These are phyloP conservation scores for Pecoramyces ruminantium DNA, from an alignment of 192 early-diverging fungal genomes.

Conservation along the genomic window DNA sequence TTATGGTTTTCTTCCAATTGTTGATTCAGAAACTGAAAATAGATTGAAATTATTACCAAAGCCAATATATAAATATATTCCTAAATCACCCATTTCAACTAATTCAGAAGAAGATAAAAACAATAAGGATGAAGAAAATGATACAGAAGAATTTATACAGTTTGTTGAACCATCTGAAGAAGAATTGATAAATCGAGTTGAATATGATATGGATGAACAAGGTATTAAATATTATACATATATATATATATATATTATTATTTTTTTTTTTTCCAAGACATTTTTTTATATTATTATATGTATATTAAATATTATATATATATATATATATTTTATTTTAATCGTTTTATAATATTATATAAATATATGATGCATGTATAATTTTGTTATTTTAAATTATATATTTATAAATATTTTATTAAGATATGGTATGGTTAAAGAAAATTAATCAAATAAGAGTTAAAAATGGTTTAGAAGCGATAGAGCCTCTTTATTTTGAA, in stretches of 20 bases:
- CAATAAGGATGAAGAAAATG: not conserved
- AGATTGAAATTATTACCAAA: not conserved
- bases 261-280: not conserved
- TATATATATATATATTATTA: no score
- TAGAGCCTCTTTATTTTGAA: conserved; percentile 55
- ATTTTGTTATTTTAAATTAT: no score
- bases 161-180: not conserved
- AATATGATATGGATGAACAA: conserved; percentile 98
- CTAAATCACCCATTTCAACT: not conserved
- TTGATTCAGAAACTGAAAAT: not conserved
- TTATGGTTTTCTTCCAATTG: not conserved
- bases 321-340: no score
- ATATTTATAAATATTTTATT: no score
- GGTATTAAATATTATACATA: no score
- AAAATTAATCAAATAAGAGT: conserved; percentile 41
- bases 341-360: no score
- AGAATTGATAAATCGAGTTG: conserved; percentile 27
- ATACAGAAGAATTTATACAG: not conserved
- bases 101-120: not conserved
- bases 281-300: not conserved
- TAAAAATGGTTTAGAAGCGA: conserved; percentile 27
- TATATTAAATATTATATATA: no score
- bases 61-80: not conserved
- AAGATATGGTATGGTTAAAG: conserved; percentile 53
- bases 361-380: no score